Evolutionary conservation across 768 basidiomycete species (phyloP), one percentile per base, ranked within the genome.

Genomic region (Termitomyces sp.): DNA sequence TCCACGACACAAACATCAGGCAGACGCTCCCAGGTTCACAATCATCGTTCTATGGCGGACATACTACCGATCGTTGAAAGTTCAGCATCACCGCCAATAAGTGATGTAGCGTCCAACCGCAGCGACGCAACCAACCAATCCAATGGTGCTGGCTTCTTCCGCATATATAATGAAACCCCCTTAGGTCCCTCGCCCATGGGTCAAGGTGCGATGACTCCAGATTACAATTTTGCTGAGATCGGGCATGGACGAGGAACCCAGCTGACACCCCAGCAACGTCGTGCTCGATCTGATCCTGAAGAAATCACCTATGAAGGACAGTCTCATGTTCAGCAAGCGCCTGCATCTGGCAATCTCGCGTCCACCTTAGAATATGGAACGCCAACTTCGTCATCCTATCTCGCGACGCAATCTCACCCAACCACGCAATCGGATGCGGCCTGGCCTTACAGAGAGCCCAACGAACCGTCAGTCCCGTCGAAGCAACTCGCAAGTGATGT

Each of bases 201-300:
- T 0, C 48, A 77, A 56, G 85, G 86, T 40, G 78, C 81, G 16
- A 68, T 84, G 65, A 90, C 87, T 15, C 88, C 87, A 22, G 89
- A 90, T 61, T 76, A 88, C 48, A 78, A 86, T 60, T 89, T 79
- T 57, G 86, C 88, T 5, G 89, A 91, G 65, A 85, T 89, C 56
- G 88, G 86, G 3, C 88, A 89, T 63, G 87, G 86, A 3, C 77
- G 85, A 27, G 86, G 86, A 23, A 55, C 60, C 40, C 54, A 59
- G 16, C 52, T 64, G 29, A 43, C 54, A 25, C 27, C 46, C 39
- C 33, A 53, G 32, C 47, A 50, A 42, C 50, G 44, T 31, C 53
- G 50, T 43, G 29, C 59, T 31, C 45, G 44, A 20, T 22, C 31
- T 22, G 54, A 33, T 11, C 41, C 51, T 16, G 58, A 62, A 44